Percentiles rank a stretch among this genome's conserved stretches.
phyloP scores from a whole-genome alignment of 2,329 filamentous ascomycete species.

The Ilyonectria sp. region DNA sequence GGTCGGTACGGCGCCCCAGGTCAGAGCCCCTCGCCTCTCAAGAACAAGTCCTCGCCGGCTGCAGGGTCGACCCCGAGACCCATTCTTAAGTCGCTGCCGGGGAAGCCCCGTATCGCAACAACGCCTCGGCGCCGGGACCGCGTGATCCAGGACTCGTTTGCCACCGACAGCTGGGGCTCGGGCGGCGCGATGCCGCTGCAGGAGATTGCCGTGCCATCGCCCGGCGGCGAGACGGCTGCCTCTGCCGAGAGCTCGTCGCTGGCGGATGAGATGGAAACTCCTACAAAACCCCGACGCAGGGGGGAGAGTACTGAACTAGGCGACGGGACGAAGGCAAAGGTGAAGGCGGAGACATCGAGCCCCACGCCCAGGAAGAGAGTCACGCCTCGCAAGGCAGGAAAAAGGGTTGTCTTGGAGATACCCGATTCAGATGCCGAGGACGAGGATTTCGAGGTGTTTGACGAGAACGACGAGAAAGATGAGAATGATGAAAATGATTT shows the following conservation, averaged over 20 bases:
- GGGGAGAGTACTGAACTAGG: slow-evolving; percentile 42
- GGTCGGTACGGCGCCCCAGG: slow-evolving; percentile 56
- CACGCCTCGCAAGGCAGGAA: slow-evolving; percentile 38
- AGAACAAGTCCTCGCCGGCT: slow-evolving; percentile 51
- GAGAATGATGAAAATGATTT: slow-evolving; percentile 40
- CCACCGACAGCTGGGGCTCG: slow-evolving; percentile 53
- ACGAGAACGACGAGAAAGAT: slow-evolving; percentile 31
- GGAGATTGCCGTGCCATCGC: slow-evolving; percentile 34
- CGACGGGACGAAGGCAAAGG: slow-evolving; percentile 22
- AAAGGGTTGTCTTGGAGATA: slow-evolving; percentile 55
- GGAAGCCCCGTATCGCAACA: slow-evolving; percentile 38
- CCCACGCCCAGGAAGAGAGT: slow-evolving; percentile 41
- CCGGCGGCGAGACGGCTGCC: slow-evolving; percentile 15
- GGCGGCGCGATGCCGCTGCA: slow-evolving; percentile 41
- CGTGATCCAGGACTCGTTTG: slow-evolving; percentile 64
- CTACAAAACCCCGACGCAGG: slow-evolving; percentile 40
- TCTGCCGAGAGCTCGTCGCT: slow-evolving; percentile 41
- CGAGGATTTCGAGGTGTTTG: slow-evolving; percentile 42
- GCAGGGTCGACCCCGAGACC: slow-evolving; percentile 32
- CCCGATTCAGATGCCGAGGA: slow-evolving; percentile 66
- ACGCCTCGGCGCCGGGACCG: slow-evolving; percentile 45
- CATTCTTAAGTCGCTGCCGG: slow-evolving; percentile 41
- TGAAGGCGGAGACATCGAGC: slow-evolving; percentile 22
- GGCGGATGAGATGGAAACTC: slow-evolving; percentile 43
- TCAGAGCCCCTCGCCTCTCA: slow-evolving; percentile 55